Evolutionary conservation across 2,329 filamentous ascomycete species (phyloP).

Genomic region (Xylariaceae sp.): DNA sequence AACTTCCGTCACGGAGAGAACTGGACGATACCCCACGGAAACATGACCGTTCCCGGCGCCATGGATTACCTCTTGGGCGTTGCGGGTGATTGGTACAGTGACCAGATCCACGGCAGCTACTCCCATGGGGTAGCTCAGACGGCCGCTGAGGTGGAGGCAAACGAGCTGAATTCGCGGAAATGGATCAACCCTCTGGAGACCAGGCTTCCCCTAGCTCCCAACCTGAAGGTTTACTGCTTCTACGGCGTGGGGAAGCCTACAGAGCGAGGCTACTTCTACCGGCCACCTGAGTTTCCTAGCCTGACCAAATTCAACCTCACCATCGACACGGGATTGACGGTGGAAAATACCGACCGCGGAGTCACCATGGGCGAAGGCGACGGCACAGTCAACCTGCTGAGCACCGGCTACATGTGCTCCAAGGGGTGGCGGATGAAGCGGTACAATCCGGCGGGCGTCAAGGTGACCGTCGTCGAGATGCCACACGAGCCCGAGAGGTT

Average conservation of each 20-base stretch:
- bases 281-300: slow-evolving; percentile 54
- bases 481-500: slow-evolving; percentile 91
- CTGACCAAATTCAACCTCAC: slow-evolving; percentile 65
- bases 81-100: slow-evolving; percentile 77
- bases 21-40: slow-evolving; percentile 56
- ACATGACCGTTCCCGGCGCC: slow-evolving; percentile 74
- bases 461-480: slow-evolving; percentile 90
- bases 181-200: slow-evolving; percentile 96
- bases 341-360: slow-evolving; percentile 66
- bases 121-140: slow-evolving; percentile 85
- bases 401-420: slow-evolving; percentile 92
- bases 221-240: slow-evolving; percentile 93
- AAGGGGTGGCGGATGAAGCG: slow-evolving; percentile 89
- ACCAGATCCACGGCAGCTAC: slow-evolving; percentile 67
- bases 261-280: slow-evolving; percentile 88
- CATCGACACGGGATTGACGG: slow-evolving; percentile 58
- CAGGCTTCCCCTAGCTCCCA: slow-evolving; percentile 76
- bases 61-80: slow-evolving; percentile 70
- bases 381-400: slow-evolving; percentile 89
- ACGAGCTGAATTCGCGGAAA: slow-evolving; percentile 68
- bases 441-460: slow-evolving; percentile 79
- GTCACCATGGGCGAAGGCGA: slow-evolving; percentile 96
- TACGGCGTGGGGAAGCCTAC: slow-evolving; percentile 93
- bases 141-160: slow-evolving; percentile 68
- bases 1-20: slow-evolving; percentile 69